A percentile compares a stretch with the other conserved stretches of the same genome.
These are phyloP conservation scores for Exophiala lecanii-corni DNA, from an alignment of 2,329 filamentous ascomycete species.

Conservation along the genomic window DNA sequence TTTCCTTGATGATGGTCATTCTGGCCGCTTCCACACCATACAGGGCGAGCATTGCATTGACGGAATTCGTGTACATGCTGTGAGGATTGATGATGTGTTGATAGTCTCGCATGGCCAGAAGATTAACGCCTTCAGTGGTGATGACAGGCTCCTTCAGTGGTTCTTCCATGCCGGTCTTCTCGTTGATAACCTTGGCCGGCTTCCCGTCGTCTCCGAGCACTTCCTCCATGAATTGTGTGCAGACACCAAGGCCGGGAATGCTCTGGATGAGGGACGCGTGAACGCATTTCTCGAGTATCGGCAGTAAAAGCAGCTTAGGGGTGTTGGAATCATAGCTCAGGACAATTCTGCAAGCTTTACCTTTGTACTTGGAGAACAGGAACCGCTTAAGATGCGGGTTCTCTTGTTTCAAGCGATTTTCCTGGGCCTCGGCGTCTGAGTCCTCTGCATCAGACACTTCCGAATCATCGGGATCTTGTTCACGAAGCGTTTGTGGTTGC, in stretches of 20 bases:
- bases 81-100: conserved; percentile 81
- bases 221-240: conserved; percentile 62
- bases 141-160: conserved; percentile 43
- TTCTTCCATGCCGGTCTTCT: conserved; percentile 46
- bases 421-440: conserved; percentile 48
- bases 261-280: conserved; percentile 79
- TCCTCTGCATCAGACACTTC: conserved; percentile 30
- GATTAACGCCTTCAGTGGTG: conserved; percentile 78
- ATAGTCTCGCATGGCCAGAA: conserved; percentile 85
- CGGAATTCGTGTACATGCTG: conserved; percentile 85
- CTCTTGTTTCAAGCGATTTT: conserved; percentile 60
- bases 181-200: conserved; percentile 39
- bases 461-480: conserved; percentile 24
- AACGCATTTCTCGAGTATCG: conserved; percentile 77
- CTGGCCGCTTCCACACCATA: conserved; percentile 95
- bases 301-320: conserved; percentile 90
- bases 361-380: conserved; percentile 69
- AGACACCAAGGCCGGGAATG: conserved; percentile 70
- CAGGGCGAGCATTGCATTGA: conserved; percentile 72
- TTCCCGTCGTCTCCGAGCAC: conserved; percentile 45
- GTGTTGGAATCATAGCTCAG: conserved; percentile 75
- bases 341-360: conserved; percentile 72
- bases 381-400: conserved; percentile 69
- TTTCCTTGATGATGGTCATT: conserved; percentile 77
- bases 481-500: conserved; percentile 19